Base-by-base conservation (phyloP, 1,284 basidiomycete genomes). In the Apiotrichum domesticum region DNA sequence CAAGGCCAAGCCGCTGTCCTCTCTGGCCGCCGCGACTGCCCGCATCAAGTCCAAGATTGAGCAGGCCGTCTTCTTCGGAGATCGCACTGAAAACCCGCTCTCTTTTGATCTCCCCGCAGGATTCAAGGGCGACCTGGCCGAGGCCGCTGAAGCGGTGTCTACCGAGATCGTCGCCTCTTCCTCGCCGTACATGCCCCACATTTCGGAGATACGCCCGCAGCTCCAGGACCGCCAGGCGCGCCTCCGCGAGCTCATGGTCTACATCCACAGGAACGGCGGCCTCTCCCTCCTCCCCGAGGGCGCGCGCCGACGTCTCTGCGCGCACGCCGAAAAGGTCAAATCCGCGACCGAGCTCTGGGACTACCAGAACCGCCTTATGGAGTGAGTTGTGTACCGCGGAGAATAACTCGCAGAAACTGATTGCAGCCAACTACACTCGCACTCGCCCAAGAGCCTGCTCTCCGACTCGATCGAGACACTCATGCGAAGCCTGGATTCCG, bases 251-350 rank as follows among this genome's bases (percentile, higher is more conserved):
- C 80, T 98, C 8, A 89, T 96, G 66, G 80, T 81, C 15, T 96
- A 94, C 72, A 87, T 98, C 63, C 89, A 89, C 52, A 84, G 87
- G 56, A 95, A 95, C 71, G 85, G 83, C 0, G 85, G 85, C 3
- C 78, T 94, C 34, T 79, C 79, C 33, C 88, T 88, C 79, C 85
- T 97, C 70, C 87, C 92, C 2, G 87, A 90, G 77, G 76, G 80
- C 40, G 85, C 85, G 55, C 83, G 90, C 37, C 85, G 93, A 63
- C 80, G 81, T 40, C 79, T 98, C 42, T 86, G 85, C 33, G 83
- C 81, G n/a, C 87, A 98, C 70, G 90, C 90, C 2, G 93, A 98
- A 77, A 90, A 91, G 65, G 78, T 97, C 11, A 86, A 87, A 59
- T 87, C 90, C 1, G 86, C 85, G 4, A 82, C 86, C 57, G 86